Conservation (phyloP, 805 yeast species). For the Candida boidinii region DNA sequence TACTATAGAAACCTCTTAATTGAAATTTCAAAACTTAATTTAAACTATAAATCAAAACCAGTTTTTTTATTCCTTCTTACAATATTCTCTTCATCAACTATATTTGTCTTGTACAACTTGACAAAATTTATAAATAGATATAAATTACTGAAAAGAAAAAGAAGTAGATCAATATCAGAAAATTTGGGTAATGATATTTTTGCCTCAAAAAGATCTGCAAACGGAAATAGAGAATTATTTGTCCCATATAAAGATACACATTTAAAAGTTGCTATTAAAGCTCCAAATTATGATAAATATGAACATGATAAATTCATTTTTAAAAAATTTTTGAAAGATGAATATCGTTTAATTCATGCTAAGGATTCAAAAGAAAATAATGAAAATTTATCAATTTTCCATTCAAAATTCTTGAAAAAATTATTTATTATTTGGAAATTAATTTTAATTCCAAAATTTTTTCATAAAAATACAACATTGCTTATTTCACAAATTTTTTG, state of each 20-base stretch:
- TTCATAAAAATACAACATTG: constrained; percentile 57
- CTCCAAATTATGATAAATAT: constrained; percentile 38
- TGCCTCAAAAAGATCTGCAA: constrained; percentile 8
- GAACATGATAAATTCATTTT: constrained; percentile 49
- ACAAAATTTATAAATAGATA: constrained; percentile 13
- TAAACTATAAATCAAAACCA: constrained; percentile 22
- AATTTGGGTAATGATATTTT: no score
- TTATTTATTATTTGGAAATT: constrained; percentile 62
- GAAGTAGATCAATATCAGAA: not conserved
- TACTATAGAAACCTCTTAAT: no score
- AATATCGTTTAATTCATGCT: no score
- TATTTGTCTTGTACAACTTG: constrained; percentile 15
- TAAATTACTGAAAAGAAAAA: not conserved
- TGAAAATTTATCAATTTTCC: constrained; percentile 18
- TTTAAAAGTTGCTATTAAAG: constrained; percentile 34
- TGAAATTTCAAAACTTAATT: constrained; percentile 10
- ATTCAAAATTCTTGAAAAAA: constrained; percentile 66
- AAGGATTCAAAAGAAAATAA: not conserved
- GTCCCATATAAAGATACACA: constrained; percentile 37
- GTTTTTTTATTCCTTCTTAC: constrained; percentile 24
- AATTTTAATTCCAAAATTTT: constrained; percentile 69
- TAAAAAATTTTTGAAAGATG: constrained; percentile 33
- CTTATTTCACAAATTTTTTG: constrained; percentile 66
- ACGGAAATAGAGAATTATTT: constrained; percentile 37
- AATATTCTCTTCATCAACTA: constrained; percentile 14